A percentile compares a stretch with the other conserved stretches of the same genome.
Conservation (phyloP, 805 yeast genomes). For the Candida ficus region DNA sequence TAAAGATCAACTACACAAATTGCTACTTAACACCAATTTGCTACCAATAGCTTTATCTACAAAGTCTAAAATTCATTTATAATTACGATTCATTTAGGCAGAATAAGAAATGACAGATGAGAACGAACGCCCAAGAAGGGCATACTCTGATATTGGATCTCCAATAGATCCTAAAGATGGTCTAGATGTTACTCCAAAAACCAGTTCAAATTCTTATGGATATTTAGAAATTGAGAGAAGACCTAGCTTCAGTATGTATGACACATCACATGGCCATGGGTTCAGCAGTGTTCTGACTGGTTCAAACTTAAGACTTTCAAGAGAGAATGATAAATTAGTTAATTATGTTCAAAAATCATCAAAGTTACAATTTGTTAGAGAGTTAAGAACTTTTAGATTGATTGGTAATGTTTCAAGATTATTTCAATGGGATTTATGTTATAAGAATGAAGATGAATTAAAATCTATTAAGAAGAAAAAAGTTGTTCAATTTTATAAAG, state of each 20-base stretch:
- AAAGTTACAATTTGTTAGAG: conserved; percentile 21
- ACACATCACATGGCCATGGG: no score
- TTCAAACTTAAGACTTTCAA: conserved; percentile 15
- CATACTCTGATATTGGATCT: background rate
- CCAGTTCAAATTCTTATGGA: background rate
- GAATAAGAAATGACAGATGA: no score
- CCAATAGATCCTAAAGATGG: conserved; percentile 8
- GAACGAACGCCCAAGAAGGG: background rate
- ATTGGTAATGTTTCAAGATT: conserved; percentile 39
- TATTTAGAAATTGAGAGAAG: conserved; percentile 7
- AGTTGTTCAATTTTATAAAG: conserved; percentile 41
- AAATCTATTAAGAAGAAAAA: conserved; percentile 22
- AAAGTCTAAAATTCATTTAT: no score
- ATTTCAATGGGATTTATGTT: conserved; percentile 34
- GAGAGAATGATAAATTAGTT: conserved; percentile 18
- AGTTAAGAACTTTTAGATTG: conserved; percentile 41
- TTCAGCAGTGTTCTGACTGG: conserved; percentile 16
- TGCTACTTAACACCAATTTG: no score
- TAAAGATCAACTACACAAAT: no score
- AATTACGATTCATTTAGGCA: no score
- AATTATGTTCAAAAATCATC: conserved; percentile 16
- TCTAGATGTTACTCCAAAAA: background rate
- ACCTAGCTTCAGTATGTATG: no score
- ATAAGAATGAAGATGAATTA: conserved; percentile 22
- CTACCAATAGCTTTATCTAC: no score